Evolutionary conservation across 306 rosid species (phyloP).

Genomic region (Albizia julibrissin): DNA sequence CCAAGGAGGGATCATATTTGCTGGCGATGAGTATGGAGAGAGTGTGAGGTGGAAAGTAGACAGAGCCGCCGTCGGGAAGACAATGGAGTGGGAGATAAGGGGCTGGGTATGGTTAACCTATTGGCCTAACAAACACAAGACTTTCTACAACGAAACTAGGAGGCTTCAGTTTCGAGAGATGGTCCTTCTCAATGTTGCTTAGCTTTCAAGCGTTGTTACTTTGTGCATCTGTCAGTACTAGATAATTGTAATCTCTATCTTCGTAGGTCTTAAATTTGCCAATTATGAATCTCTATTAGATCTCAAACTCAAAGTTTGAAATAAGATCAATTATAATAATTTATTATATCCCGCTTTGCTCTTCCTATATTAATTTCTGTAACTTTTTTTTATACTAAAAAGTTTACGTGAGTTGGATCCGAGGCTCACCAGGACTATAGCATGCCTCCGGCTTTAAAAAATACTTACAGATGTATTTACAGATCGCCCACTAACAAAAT

Average conservation of each 20-base stretch:
- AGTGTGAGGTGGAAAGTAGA: slow-evolving; percentile 84
- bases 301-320: not conserved
- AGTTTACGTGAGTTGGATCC: no score
- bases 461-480: no score
- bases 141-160: slow-evolving; percentile 74
- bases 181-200: slow-evolving; percentile 58
- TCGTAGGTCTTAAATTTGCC: not conserved
- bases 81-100: slow-evolving; percentile 86
- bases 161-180: slow-evolving; percentile 77
- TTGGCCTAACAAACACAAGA: slow-evolving; percentile 88
- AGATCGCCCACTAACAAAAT: no score
- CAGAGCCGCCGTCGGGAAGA: slow-evolving; percentile 55
- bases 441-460: no score
- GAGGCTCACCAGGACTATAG: no score
- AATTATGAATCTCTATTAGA: not conserved
- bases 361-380: no score
- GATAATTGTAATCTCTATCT: not conserved
- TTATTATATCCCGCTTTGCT: not conserved
- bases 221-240: not conserved
- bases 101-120: slow-evolving; percentile 94
- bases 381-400: no score
- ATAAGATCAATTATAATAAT: not conserved
- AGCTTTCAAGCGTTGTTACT: not conserved
- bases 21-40: slow-evolving; percentile 83
- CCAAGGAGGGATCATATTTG: slow-evolving; percentile 89